Base-by-base conservation (phyloP, 1,284 basidiomycete species). In the Cutaneotrichosporon cavernicola region DNA sequence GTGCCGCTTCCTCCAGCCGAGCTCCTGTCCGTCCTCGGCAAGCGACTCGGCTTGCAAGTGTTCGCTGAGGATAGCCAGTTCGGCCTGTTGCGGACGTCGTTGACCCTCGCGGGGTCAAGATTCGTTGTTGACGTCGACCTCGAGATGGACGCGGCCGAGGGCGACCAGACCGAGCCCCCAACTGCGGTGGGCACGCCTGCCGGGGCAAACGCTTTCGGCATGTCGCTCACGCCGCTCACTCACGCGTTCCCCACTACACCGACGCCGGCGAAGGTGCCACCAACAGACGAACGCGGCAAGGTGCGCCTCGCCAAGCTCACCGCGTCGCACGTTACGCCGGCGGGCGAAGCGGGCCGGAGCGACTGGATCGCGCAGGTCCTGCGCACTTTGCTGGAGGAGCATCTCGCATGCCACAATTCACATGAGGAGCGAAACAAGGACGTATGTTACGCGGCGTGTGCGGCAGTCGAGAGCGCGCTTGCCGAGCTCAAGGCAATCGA, bases 41-140 rank as follows among this genome's bases (percentile, higher is more conserved):
- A 63, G 47, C 50, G 63, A 11, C 63, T 73, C 5, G 71, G 68
- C 16, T 67, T 79, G 38, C 73, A 78, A 62, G 70, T 72, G 32
- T 79, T 75, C 59, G 66, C 73, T 34, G 77, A 79, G 64, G 77
- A 79, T 56, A 73, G 72, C 6, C 77, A 79, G 66, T 79, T 79
- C 61, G 77, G 77, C 11, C 61, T 76, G 13, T 65, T 75, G 21
- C 73, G 73, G 52, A 72, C 72, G 5, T 69, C 71, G 2, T 61
- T 79, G 2, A 74, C 77, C 7, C 69, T 79, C 8, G 77, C 77
- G 1, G 77, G 77, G 1, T 65, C 67, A 13, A 65, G 73, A 32
- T 76, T 77, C 43, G 77, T 79, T 5, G 70, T 78, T 10, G 77
- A 79, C 64, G 71, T 79, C 10, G 77, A 78, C 60, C 67, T 79